Conservation (phyloP, 768 basidiomycete species). For the Leccinum longicurvipes region DNA sequence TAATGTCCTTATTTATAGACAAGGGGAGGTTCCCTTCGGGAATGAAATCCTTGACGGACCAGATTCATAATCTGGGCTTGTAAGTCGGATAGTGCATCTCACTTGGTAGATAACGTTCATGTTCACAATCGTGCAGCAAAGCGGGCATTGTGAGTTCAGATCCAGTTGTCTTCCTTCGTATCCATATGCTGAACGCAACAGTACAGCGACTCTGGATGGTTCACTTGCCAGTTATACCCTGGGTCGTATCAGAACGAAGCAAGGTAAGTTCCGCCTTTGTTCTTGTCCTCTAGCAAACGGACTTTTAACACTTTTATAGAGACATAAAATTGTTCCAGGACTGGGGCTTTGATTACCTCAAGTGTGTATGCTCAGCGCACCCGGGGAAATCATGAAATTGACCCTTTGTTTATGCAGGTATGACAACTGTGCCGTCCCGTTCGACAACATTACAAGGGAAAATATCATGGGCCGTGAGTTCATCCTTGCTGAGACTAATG, state of each 20-base stretch:
- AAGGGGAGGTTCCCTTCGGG: constrained; percentile 52
- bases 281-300: neutral
- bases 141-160: constrained; percentile 52
- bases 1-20: constrained; percentile 32
- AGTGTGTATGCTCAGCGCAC: constrained; percentile 36
- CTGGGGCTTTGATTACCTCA: constrained; percentile 66
- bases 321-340: constrained; percentile 57
- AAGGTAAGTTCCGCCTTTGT: constrained; percentile 33
- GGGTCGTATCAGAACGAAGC: constrained; percentile 64
- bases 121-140: constrained; percentile 36
- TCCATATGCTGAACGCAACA: constrained; percentile 17
- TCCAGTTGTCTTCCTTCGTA: neutral
- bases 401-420: constrained; percentile 36
- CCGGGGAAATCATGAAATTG: neutral
- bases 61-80: constrained; percentile 57
- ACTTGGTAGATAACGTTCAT: neutral
- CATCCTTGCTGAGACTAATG: neutral
- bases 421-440: constrained; percentile 62
- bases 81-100: constrained; percentile 29
- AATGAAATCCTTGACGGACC: constrained; percentile 53
- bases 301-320: constrained; percentile 28
- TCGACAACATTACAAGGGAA: constrained; percentile 51
- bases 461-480: constrained; percentile 54
- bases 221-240: constrained; percentile 61
- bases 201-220: constrained; percentile 72